A percentile compares a stretch with the other conserved stretches of the same genome.
Conservation (phyloP, 495 filamentous ascomycete species). For the Tetracladium marchalianum region DNA sequence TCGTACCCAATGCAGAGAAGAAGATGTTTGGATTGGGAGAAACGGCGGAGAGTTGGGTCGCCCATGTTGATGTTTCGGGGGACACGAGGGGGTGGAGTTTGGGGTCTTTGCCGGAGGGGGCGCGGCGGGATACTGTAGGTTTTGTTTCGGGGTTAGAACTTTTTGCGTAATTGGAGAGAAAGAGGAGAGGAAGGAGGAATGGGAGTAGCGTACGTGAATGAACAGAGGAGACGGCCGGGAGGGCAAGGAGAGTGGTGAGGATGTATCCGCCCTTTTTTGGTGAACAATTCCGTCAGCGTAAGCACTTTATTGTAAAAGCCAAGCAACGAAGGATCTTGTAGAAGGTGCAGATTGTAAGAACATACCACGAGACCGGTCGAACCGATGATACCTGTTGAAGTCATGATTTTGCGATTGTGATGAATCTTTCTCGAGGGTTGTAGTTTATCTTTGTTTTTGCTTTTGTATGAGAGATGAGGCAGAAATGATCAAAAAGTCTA, state of each 20-base stretch:
- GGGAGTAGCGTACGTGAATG: constrained; percentile 25
- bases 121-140: constrained; percentile 32
- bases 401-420: constrained; percentile 11
- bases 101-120: constrained; percentile 17
- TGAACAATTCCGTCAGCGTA: too few species aligned
- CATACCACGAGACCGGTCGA: constrained; percentile 17
- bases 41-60: constrained; percentile 33
- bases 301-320: too few species aligned
- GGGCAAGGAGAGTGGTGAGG: constrained; percentile 35
- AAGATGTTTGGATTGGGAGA: constrained; percentile 42
- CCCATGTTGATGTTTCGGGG: constrained; percentile 34
- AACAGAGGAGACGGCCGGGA: constrained; percentile 12
- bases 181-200: constrained; percentile 11
- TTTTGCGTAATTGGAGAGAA: constrained; percentile 22
- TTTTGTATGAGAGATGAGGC: too few species aligned
- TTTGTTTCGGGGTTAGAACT: constrained; percentile 9
- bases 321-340: not conserved
- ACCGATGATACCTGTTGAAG: constrained; percentile 18
- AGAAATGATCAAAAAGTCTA: too few species aligned
- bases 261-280: constrained; percentile 33
- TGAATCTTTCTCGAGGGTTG: not conserved
- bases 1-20: constrained; percentile 50
- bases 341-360: not conserved
- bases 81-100: constrained; percentile 32
- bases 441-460: not conserved